phyloP scores from a whole-genome alignment of 441 rosid species.

The Aquilaria agallochum region DNA sequence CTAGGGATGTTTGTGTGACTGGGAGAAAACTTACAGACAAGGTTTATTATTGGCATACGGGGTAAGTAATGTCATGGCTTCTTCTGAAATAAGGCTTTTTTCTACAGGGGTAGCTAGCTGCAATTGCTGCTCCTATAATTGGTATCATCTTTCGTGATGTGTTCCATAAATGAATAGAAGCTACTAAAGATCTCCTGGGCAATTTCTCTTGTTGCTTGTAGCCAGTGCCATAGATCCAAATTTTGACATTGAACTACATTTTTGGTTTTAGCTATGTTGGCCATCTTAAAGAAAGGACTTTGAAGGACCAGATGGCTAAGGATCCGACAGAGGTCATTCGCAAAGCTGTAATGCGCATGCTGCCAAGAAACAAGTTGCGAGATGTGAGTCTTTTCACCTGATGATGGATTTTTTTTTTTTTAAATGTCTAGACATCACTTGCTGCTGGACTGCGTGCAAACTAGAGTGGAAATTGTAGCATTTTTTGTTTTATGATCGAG shows the following conservation, averaged over 20 bases:
- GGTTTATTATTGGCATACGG: slow-evolving; percentile 93
- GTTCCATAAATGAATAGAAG: neutral
- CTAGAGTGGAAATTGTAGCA: too few relatives aligned
- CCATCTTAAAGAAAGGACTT: slow-evolving; percentile 92
- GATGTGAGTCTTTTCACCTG: slow-evolving; percentile 49
- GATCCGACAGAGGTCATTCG: slow-evolving; percentile 99
- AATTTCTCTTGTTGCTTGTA: too few relatives aligned
- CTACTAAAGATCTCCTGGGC: neutral
- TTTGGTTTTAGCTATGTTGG: slow-evolving; percentile 65
- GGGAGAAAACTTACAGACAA: slow-evolving; percentile 97
- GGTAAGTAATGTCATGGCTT: slow-evolving; percentile 46
- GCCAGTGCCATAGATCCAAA: neutral
- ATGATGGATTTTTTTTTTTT: neutral
- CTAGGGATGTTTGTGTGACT: slow-evolving; percentile 78
- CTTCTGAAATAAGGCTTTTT: neutral
- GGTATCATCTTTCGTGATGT: neutral
- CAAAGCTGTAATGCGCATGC: slow-evolving; percentile 97
- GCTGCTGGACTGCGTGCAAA: neutral
- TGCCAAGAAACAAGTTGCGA: slow-evolving; percentile 94
- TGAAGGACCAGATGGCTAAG: slow-evolving; percentile 91
- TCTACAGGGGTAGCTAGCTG: too few relatives aligned
- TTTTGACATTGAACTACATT: neutral
- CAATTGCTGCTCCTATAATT: too few relatives aligned
- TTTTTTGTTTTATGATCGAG: neutral
- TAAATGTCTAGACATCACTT: neutral